These are phyloP conservation scores for Backusella luteola DNA, from an alignment of 192 early-diverging fungal species.

Conservation along the genomic window DNA sequence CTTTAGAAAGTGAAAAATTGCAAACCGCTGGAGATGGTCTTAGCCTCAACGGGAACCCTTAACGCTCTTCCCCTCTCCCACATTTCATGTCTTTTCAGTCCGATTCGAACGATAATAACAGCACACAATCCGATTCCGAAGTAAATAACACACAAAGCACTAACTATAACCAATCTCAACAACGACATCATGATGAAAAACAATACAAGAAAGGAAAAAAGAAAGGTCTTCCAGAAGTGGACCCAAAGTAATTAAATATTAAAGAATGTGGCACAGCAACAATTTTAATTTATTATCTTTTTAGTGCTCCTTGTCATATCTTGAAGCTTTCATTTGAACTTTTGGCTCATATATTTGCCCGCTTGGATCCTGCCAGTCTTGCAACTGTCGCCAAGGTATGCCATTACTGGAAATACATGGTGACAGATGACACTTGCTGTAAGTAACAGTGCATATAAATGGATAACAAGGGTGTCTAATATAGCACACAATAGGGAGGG, in stretches of 20 bases:
- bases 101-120: slow-evolving; percentile 7
- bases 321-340: slow-evolving; percentile 32
- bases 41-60: background rate
- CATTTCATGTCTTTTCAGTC: slow-evolving; percentile 14
- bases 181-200: background rate
- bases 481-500: slow-evolving; percentile 26
- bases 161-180: background rate
- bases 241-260: background rate
- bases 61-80: background rate
- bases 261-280: background rate
- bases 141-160: background rate
- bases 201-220: slow-evolving; percentile 1
- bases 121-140: background rate
- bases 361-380: slow-evolving; percentile 30
- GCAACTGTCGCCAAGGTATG: slow-evolving; percentile 27
- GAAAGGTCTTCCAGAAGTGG: slow-evolving; percentile 4
- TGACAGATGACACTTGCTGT: slow-evolving; percentile 40
- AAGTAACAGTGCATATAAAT: slow-evolving; percentile 10
- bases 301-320: slow-evolving; percentile 20
- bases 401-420: slow-evolving; percentile 32
- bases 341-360: slow-evolving; percentile 37
- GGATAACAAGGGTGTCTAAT: background rate
- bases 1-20: no score
- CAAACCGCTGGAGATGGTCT: no score
- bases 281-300: background rate